Conservation (phyloP, 2,329 filamentous ascomycete species). For the Dactylellina parvicollis region DNA sequence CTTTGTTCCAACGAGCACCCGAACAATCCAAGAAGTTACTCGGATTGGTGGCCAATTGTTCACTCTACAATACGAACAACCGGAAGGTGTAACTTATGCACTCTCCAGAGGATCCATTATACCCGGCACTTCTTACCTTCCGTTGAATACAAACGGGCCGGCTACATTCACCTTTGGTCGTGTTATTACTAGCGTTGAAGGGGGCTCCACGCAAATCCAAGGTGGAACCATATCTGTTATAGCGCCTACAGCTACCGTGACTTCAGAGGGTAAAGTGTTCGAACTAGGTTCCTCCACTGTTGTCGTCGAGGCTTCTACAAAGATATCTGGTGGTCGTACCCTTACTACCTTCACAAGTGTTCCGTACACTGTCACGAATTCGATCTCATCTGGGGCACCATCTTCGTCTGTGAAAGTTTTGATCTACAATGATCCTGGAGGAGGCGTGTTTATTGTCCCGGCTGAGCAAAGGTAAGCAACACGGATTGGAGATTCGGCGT, state of each 20-base stretch:
- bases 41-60: conserved; percentile 19
- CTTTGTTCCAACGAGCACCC: conserved; percentile 39
- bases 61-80: conserved; percentile 44
- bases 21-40: conserved; percentile 33
- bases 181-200: conserved; percentile 33
- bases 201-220: conserved; percentile 20
- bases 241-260: conserved; percentile 39
- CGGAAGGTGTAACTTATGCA: conserved; percentile 42
- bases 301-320: conserved; percentile 23
- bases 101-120: conserved; percentile 45
- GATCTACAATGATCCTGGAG: conserved; percentile 47
- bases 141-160: conserved; percentile 20
- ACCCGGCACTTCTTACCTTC: conserved; percentile 39
- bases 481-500: neutral
- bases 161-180: conserved; percentile 45
- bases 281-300: conserved; percentile 27
- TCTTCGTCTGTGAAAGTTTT: conserved; percentile 37
- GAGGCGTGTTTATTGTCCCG: conserved; percentile 47
- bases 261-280: conserved; percentile 14
- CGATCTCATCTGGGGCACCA: conserved; percentile 6
- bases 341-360: conserved; percentile 37
- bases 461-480: conserved; percentile 45
- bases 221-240: conserved; percentile 36
- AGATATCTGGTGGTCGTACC: conserved; percentile 29
- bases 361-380: conserved; percentile 42